These are phyloP conservation scores for Tuber borchii DNA, from an alignment of 495 filamentous ascomycete genomes.

Conservation along the genomic window DNA sequence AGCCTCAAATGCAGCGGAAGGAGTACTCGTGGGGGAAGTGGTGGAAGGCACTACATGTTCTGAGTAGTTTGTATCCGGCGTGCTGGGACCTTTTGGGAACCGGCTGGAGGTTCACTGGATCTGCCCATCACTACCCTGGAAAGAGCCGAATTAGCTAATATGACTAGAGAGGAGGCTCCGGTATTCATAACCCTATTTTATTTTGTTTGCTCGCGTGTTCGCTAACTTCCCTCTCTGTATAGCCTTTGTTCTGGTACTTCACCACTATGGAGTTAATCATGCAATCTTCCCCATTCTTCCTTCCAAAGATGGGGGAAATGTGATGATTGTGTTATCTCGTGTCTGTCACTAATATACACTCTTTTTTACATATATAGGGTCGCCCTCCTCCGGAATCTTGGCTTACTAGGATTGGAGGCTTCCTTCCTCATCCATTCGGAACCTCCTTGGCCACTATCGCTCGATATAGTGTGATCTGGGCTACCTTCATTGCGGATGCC, in stretches of 20 bases:
- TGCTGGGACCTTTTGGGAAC: slow-evolving; percentile 27
- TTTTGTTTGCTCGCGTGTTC: slow-evolving; percentile 5
- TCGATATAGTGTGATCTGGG: slow-evolving; percentile 47
- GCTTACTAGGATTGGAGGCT: slow-evolving; percentile 37
- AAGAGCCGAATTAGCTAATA: slow-evolving; percentile 19
- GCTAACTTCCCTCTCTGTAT: slow-evolving; percentile 7
- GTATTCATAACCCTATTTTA: slow-evolving; percentile 18
- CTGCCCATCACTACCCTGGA: no score
- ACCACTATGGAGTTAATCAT: slow-evolving; percentile 39
- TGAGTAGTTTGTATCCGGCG: slow-evolving; percentile 28
- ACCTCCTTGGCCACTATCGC: slow-evolving; percentile 36
- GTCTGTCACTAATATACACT: slow-evolving; percentile 8
- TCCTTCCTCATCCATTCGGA: slow-evolving; percentile 37
- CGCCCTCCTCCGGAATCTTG: slow-evolving; percentile 38
- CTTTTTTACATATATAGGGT: slow-evolving; percentile 21
- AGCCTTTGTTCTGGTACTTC: slow-evolving; percentile 42
- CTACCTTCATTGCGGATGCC: slow-evolving; percentile 48
- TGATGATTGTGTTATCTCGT: neutral
- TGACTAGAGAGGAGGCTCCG: slow-evolving; percentile 32
- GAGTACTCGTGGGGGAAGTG: slow-evolving; percentile 35
- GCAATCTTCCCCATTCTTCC: slow-evolving; percentile 37
- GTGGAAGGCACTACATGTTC: slow-evolving; percentile 33
- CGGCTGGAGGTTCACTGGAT: slow-evolving; percentile 31
- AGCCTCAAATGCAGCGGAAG: slow-evolving; percentile 18
- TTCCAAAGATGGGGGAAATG: slow-evolving; percentile 33